A percentile compares a stretch with the other conserved stretches of the same genome.
These are phyloP conservation scores for Turritis glabra DNA, from an alignment of 345 rosid genomes.

Conservation along the genomic window DNA sequence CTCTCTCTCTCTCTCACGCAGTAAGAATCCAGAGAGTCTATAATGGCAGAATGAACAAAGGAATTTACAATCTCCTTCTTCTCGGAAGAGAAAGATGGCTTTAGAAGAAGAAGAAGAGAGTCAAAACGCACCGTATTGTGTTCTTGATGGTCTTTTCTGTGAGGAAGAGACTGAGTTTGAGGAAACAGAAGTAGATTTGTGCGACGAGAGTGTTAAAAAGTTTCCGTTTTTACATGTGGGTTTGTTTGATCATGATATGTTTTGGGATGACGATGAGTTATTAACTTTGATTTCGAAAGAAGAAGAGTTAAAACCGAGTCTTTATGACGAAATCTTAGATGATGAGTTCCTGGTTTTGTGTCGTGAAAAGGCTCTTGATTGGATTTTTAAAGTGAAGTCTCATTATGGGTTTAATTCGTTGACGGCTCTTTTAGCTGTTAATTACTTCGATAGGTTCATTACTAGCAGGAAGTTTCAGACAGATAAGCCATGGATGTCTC, in stretches of 20 bases:
- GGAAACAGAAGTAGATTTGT: slow-evolving; percentile 21
- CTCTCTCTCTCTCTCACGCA: slow-evolving; percentile 13
- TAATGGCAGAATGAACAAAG: slow-evolving; percentile 62
- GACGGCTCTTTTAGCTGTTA: slow-evolving; percentile 77
- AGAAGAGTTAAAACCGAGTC: slow-evolving; percentile 45
- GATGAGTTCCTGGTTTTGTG: slow-evolving; percentile 36
- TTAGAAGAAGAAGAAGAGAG: slow-evolving; percentile 43
- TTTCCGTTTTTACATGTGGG: slow-evolving; percentile 41
- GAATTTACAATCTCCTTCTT: slow-evolving; percentile 43
- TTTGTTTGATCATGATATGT: slow-evolving; percentile 53
- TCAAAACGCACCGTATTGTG: slow-evolving; percentile 43
- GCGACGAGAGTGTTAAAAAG: slow-evolving; percentile 20
- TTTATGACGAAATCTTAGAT: slow-evolving; percentile 32
- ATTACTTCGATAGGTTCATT: slow-evolving; percentile 84
- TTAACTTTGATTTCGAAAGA: slow-evolving; percentile 56
- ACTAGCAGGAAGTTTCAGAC: slow-evolving; percentile 59
- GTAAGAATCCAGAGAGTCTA: slow-evolving; percentile 24
- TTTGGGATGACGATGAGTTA: slow-evolving; percentile 70
- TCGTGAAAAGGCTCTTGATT: slow-evolving; percentile 71
- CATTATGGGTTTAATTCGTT: slow-evolving; percentile 68
- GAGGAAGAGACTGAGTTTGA: slow-evolving; percentile 60
- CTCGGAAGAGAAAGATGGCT: slow-evolving; percentile 60
- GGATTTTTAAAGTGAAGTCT: slow-evolving; percentile 67
- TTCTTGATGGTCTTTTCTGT: slow-evolving; percentile 62
- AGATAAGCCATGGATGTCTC: slow-evolving; percentile 95